These are phyloP conservation scores for Diutina rugosa DNA, from an alignment of 1,139 yeast species.

Conservation along the genomic window DNA sequence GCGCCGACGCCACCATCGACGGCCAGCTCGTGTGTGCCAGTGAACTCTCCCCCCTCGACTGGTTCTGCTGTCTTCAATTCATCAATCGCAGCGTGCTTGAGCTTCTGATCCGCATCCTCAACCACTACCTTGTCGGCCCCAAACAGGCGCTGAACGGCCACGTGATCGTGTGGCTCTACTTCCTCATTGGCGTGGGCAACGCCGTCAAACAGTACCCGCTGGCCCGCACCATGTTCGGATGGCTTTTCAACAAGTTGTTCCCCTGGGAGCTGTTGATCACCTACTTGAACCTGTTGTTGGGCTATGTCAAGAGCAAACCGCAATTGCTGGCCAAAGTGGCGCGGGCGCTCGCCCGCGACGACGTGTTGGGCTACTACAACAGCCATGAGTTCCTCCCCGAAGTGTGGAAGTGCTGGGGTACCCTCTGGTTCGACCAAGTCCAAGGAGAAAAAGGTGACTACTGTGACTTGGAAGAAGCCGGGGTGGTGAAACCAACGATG, in stretches of 20 bases:
- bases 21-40: constrained; percentile 19
- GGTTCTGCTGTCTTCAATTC: constrained; percentile 45
- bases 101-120: constrained; percentile 50
- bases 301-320: constrained; percentile 17
- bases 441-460: constrained; percentile 33
- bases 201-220: constrained; percentile 36
- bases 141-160: constrained; percentile 59
- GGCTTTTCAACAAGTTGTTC: constrained; percentile 39
- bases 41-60: constrained; percentile 36
- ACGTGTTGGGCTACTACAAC: constrained; percentile 20
- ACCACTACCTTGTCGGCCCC: constrained; percentile 58
- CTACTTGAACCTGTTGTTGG: constrained; percentile 42
- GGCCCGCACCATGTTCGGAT: constrained; percentile 37
- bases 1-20: constrained; percentile 3
- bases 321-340: constrained; percentile 8
- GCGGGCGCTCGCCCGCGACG: not conserved
- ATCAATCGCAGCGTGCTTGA: constrained; percentile 55
- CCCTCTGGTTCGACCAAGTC: constrained; percentile 61
- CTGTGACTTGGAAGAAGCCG: constrained; percentile 38
- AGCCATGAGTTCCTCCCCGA: constrained; percentile 54
- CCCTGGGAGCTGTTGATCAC: constrained; percentile 59
- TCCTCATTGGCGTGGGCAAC: constrained; percentile 48
- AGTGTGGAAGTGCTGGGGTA: constrained; percentile 80
- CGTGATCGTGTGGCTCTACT: constrained; percentile 60
- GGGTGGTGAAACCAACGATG: constrained; percentile 38